Percentiles rank a stretch among this genome's conserved stretches.
These are phyloP conservation scores for Waltergamsia citrina DNA, from an alignment of 2,329 filamentous ascomycete genomes.

Conservation along the genomic window DNA sequence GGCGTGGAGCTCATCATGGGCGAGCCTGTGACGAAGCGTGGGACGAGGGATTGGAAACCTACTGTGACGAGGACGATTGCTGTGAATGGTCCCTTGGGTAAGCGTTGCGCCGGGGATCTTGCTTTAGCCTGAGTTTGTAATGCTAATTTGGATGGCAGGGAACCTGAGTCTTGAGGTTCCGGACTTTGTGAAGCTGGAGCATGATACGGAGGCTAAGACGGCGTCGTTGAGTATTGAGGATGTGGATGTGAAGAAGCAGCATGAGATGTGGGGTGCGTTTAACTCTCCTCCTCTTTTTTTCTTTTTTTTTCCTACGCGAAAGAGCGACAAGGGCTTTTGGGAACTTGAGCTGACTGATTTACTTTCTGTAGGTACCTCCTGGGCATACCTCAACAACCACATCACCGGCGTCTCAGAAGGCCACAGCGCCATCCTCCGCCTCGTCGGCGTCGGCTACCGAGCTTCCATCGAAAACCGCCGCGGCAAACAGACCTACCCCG, in stretches of 20 bases:
- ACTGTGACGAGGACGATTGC: constrained; percentile 33
- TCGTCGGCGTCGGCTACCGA: constrained; percentile 93
- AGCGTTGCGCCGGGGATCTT: constrained; percentile 4
- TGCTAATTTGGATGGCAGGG: constrained; percentile 42
- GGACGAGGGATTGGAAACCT: constrained; percentile 49
- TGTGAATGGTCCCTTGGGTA: constrained; percentile 1
- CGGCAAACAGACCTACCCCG: constrained; percentile 64
- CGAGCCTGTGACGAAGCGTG: constrained; percentile 44
- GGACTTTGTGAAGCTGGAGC: constrained; percentile 62
- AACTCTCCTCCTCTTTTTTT: constrained; percentile 1
- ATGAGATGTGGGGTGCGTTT: constrained; percentile 85
- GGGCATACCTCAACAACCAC: constrained; percentile 83
- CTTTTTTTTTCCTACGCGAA: too few species aligned
- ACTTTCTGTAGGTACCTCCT: constrained; percentile 69
- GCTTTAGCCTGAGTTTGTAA: too few species aligned
- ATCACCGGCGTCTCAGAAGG: constrained; percentile 93
- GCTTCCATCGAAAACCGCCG: constrained; percentile 74
- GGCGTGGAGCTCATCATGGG: constrained; percentile 71
- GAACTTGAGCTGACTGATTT: too few species aligned
- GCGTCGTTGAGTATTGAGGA: constrained; percentile 64
- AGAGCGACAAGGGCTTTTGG: too few species aligned
- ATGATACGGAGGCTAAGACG: constrained; percentile 54
- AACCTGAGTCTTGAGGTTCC: constrained; percentile 72
- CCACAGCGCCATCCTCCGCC: constrained; percentile 82
- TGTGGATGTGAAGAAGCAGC: constrained; percentile 60